Evolutionary conservation across 176 grass and related monocot species (phyloP), one percentile per base, ranked within the genome.

Genomic region (Bolboschoenus planiculmis): DNA sequence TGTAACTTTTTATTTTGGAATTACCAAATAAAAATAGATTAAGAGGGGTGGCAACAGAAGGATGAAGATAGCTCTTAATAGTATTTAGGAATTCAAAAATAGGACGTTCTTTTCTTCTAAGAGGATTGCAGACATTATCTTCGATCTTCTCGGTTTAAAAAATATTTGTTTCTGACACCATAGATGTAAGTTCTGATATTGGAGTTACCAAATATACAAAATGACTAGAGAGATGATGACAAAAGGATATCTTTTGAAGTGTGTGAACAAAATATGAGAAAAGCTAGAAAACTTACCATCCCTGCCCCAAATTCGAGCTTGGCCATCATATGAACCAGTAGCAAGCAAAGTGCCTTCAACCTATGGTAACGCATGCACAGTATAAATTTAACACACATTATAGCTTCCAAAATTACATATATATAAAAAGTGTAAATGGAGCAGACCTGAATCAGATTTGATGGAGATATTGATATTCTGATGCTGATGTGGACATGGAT

Each of bases 321-420:
- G 96, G 7, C 96, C 96, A 87, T 98, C 96, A 58, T 98, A 98
- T 36, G 96, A 98, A 64, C 96, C 96, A 46, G 96, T 98, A 65
- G 96, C 96, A 39, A 98, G 79, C 50, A 93, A 84, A 74, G 90
- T 91, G 79, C 96, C 96, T 87, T 98, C 96, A 57, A 83, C 91
- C 94, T 75, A 58, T 43, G 33, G 30, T 74, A 13, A 46, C 16
- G 58, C n/a, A 44, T 34, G 44, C 23, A 82, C 33, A 3, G 50
- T 47, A 60, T 29, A 82, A 46, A 44, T 20, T 82, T 26, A 33
- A 16, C 2, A 7, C 27, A 15, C 24, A 73, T 30, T 77, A 3
- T 77, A 77, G 7, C 71, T 76, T 76, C 71, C 26, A 18, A 76
- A 31, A 15, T 76, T n/a, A n/a, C n/a, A 16, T 23, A 50, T 50